Evolutionary conservation across 2,329 filamentous ascomycete species (phyloP).

Genomic region (Sclerotinia minor): DNA sequence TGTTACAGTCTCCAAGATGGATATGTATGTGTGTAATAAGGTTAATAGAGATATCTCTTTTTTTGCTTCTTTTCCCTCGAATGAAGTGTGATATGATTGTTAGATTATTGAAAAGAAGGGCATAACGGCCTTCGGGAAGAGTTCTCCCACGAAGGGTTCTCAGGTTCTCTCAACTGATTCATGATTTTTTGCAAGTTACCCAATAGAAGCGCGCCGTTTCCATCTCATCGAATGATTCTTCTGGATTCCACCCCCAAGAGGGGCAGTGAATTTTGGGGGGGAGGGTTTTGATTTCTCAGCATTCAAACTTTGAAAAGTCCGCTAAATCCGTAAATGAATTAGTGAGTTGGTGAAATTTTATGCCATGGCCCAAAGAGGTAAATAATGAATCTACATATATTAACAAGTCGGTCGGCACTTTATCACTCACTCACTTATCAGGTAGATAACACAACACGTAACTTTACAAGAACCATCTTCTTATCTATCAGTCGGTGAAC

Average conservation of each 20-base stretch:
- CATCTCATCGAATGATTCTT: constrained; percentile 15
- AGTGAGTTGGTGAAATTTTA: background rate
- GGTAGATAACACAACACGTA: no score
- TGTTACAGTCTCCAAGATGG: background rate
- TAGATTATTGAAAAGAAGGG: background rate
- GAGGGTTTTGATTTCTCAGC: constrained; percentile 24
- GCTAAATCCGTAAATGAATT: constrained; percentile 11
- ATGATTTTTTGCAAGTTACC: background rate
- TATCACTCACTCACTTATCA: no score
- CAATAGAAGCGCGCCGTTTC: background rate
- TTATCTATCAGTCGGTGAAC: no score
- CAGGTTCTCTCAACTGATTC: background rate
- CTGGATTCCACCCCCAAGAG: constrained; percentile 3
- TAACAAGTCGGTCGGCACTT: no score
- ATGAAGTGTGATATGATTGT: no score
- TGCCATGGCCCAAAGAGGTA: background rate
- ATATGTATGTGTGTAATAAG: background rate
- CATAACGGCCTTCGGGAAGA: no score
- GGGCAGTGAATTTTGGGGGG: constrained; percentile 10
- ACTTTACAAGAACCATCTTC: no score
- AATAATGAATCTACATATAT: no score
- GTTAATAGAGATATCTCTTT: background rate
- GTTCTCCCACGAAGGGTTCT: background rate
- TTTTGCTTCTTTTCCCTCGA: background rate
- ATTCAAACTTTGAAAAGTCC: constrained; percentile 1